Evolutionary conservation across 2,329 filamentous ascomycete species (phyloP).

Genomic region (Nigrospora sphaerica): DNA sequence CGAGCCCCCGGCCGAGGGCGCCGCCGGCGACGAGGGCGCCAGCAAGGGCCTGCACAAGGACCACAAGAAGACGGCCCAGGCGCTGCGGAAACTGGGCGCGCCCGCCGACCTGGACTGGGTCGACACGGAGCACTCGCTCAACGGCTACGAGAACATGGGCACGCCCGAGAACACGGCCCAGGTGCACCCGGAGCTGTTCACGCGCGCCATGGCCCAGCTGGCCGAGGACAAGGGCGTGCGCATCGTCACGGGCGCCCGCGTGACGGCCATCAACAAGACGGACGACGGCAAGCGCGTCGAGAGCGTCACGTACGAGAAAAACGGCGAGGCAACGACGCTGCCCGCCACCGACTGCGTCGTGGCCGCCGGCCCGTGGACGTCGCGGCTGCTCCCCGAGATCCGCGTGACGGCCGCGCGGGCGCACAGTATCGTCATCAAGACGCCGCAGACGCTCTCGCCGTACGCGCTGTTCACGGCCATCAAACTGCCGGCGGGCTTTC

Average conservation of each 20-base stretch:
- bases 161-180: conserved; percentile 62
- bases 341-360: conserved; percentile 23
- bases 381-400: conserved; percentile 31
- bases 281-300: conserved; percentile 10
- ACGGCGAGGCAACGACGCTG: conserved; percentile 11
- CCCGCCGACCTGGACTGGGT: conserved; percentile 67
- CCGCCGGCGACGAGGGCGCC: conserved; percentile 1
- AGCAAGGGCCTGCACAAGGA: conserved; percentile 21
- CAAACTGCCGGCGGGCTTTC: conserved; percentile 48
- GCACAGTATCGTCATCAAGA: conserved; percentile 37
- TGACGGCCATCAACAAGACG: conserved; percentile 9
- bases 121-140: conserved; percentile 40
- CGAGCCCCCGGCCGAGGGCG: not conserved
- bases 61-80: conserved; percentile 18
- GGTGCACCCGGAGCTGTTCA: conserved; percentile 73
- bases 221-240: conserved; percentile 50
- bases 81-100: conserved; percentile 17
- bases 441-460: conserved; percentile 38
- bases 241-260: conserved; percentile 19
- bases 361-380: conserved; percentile 39
- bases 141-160: conserved; percentile 23
- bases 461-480: conserved; percentile 69
- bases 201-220: conserved; percentile 61
- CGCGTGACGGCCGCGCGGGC: conserved; percentile 34
- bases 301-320: conserved; percentile 9